phyloP scores from a whole-genome alignment of 805 yeast genomes.

The Saturnispora sekii region DNA sequence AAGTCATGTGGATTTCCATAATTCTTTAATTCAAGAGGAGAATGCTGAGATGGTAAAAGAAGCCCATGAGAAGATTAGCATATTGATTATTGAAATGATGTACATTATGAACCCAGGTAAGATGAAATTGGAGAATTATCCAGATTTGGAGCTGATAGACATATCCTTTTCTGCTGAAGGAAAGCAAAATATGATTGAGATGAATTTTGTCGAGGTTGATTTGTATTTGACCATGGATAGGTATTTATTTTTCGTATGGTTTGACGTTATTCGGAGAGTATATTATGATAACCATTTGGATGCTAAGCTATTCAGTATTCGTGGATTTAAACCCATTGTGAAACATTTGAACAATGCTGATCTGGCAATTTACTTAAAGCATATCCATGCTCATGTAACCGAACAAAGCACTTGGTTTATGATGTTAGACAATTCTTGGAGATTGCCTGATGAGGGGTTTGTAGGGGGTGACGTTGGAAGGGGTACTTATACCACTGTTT shows the following conservation, averaged over 20 bases:
- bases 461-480: conserved; percentile 1
- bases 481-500: conserved; percentile 1
- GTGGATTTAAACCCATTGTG: neutral
- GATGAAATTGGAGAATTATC: neutral
- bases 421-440: conserved; percentile 1
- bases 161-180: neutral
- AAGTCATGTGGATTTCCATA: neutral
- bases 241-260: neutral
- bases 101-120: conserved; percentile 2
- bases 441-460: conserved; percentile 4
- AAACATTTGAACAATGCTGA: neutral
- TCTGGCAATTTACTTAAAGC: neutral
- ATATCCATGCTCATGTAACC: neutral
- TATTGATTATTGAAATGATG: conserved; percentile 5
- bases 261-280: neutral
- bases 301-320: neutral
- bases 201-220: neutral
- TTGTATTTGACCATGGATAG: neutral
- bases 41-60: neutral
- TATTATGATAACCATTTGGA: conserved; percentile 1
- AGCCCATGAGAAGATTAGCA: conserved; percentile 1
- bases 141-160: neutral
- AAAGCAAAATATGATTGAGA: neutral
- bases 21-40: neutral
- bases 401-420: conserved; percentile 1